Percentiles rank a stretch among this genome's conserved stretches.
phyloP scores from a whole-genome alignment of 306 rosid genomes.

The Prunus mira region DNA sequence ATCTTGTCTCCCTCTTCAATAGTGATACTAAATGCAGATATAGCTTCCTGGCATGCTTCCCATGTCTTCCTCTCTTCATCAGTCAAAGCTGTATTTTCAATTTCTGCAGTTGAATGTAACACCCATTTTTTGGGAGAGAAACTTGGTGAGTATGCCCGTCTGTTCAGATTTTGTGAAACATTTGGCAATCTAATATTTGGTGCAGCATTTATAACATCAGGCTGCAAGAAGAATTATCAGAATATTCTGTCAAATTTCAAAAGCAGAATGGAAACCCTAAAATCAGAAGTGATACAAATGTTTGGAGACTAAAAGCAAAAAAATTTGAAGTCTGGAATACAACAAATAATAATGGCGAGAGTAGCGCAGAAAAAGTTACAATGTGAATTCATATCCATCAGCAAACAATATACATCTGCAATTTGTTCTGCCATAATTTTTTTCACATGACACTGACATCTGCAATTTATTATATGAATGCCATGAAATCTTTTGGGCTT shows the following conservation, averaged over 20 bases:
- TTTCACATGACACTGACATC: too few species aligned
- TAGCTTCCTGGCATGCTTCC: conserved; percentile 63
- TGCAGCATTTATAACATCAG: conserved; percentile 31
- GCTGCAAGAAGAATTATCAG: conserved; percentile 28
- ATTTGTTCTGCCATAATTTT: too few species aligned
- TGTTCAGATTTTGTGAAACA: conserved; percentile 17
- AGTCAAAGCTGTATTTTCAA: conserved; percentile 38
- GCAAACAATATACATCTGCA: neutral
- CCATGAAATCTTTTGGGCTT: too few species aligned
- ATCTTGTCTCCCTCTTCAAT: conserved; percentile 76
- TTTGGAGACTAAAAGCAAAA: neutral
- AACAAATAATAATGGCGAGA: neutral
- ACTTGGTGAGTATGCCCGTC: conserved; percentile 36
- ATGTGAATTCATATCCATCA: neutral
- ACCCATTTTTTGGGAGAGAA: conserved; percentile 47
- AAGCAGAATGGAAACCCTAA: neutral
- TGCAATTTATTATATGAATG: too few species aligned
- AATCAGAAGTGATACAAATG: neutral
- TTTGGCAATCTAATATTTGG: conserved; percentile 30
- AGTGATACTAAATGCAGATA: conserved; percentile 53
- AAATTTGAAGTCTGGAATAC: neutral
- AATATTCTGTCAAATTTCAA: conserved; percentile 5
- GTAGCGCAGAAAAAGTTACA: neutral
- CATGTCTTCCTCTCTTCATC: conserved; percentile 60
- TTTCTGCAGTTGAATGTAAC: conserved; percentile 48